Conservation (phyloP, 495 filamentous ascomycete genomes). For the Lasiosphaeria miniovina region DNA sequence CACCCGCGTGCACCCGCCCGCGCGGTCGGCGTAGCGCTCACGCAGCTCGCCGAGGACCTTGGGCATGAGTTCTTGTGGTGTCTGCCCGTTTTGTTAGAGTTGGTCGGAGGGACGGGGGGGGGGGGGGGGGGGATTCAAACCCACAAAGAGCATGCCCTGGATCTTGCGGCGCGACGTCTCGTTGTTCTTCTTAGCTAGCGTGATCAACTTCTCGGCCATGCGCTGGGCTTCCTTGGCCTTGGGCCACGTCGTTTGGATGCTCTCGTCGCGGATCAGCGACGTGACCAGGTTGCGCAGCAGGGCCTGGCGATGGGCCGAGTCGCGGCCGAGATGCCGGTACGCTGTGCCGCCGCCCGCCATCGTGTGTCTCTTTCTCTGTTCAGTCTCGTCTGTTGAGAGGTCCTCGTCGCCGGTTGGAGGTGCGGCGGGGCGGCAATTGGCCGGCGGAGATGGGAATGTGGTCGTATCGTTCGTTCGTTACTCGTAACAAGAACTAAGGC, state of each 20-base stretch:
- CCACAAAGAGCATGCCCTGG: slow-evolving; percentile 76
- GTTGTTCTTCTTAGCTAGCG: slow-evolving; percentile 86
- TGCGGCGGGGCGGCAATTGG: not conserved
- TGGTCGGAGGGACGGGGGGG: not conserved
- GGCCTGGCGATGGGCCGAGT: slow-evolving; percentile 81
- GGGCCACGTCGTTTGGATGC: slow-evolving; percentile 88
- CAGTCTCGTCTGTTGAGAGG: not conserved
- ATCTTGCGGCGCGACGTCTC: slow-evolving; percentile 67
- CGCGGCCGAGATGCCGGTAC: slow-evolving; percentile 83
- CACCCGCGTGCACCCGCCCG: slow-evolving; percentile 92
- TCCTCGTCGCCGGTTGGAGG: not conserved
- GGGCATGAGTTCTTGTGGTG: slow-evolving; percentile 65
- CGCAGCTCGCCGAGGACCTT: slow-evolving; percentile 85
- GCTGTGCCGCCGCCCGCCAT: slow-evolving; percentile 85
- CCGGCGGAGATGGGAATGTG: too few species aligned
- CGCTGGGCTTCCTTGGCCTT: slow-evolving; percentile 97
- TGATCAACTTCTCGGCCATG: slow-evolving; percentile 89
- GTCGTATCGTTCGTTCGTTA: too few species aligned
- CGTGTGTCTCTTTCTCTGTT: slow-evolving; percentile 3
- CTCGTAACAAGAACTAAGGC: too few species aligned
- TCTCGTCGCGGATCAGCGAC: slow-evolving; percentile 88
- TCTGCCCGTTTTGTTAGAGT: slow-evolving; percentile 24
- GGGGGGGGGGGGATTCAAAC: slow-evolving; percentile 21
- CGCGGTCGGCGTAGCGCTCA: slow-evolving; percentile 72
- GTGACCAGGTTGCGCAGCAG: slow-evolving; percentile 95